A percentile compares a stretch with the other conserved stretches of the same genome.
Conservation (phyloP, 2,329 filamentous ascomycete species). For the Cordyceps farinosa region DNA sequence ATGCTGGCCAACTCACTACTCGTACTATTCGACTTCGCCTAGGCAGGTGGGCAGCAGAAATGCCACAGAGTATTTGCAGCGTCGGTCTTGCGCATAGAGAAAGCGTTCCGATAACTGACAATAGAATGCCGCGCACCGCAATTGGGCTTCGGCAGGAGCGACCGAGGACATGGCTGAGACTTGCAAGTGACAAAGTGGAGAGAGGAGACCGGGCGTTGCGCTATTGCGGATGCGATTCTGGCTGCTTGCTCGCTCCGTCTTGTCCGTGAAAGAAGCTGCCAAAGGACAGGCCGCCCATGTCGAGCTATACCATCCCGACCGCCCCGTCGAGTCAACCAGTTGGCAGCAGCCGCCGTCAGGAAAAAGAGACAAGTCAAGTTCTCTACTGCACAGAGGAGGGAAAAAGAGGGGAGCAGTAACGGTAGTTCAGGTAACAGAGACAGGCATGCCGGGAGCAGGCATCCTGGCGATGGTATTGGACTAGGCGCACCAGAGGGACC, state of each 20-base stretch:
- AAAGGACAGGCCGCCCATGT: background rate
- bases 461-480: slow-evolving; percentile 10
- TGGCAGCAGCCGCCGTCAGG: background rate
- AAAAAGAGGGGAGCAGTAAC: background rate
- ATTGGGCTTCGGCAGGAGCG: slow-evolving; percentile 10
- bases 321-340: background rate
- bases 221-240: slow-evolving; percentile 13
- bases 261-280: background rate
- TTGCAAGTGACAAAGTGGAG: slow-evolving; percentile 7
- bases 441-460: slow-evolving; percentile 3
- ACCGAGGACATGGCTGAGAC: slow-evolving; percentile 11
- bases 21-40: background rate
- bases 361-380: slow-evolving; percentile 7
- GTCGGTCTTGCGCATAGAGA: background rate
- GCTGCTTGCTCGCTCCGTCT: background rate
- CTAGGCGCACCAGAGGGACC: background rate
- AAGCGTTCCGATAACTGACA: background rate
- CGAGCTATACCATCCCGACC: background rate
- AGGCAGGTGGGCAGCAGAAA: background rate
- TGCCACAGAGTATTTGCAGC: background rate
- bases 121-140: slow-evolving; percentile 1
- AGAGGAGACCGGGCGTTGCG: slow-evolving; percentile 5
- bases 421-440: slow-evolving; percentile 7
- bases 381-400: background rate
- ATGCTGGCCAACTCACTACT: background rate